Evolutionary conservation across 2,329 filamentous ascomycete species (phyloP).

Genomic region (Cladosporium sp.): DNA sequence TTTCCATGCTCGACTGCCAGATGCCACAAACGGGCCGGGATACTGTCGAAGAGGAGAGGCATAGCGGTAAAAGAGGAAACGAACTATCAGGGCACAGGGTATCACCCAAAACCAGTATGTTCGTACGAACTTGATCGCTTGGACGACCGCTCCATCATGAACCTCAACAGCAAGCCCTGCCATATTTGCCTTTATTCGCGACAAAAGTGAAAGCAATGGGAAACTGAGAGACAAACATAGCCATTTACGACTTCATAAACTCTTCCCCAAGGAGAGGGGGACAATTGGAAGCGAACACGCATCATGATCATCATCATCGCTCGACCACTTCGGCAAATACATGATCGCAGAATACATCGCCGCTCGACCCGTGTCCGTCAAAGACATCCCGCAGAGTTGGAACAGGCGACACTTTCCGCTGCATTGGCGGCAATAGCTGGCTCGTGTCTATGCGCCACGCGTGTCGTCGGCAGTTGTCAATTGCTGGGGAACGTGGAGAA

Average conservation of each 20-base stretch:
- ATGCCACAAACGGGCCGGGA: slow-evolving; percentile 28
- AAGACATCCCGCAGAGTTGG: neutral
- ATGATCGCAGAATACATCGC: too few relatives aligned
- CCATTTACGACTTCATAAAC: too few relatives aligned
- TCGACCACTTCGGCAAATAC: neutral
- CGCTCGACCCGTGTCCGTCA: too few relatives aligned
- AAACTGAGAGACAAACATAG: too few relatives aligned
- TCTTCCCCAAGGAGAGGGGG: neutral
- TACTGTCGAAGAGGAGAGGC: slow-evolving; percentile 26
- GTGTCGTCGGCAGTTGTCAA: slow-evolving; percentile 10
- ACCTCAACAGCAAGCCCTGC: slow-evolving; percentile 10
- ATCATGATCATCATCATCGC: too few relatives aligned
- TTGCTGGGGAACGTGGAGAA: neutral
- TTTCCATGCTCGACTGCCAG: slow-evolving; percentile 29
- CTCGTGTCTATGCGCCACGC: slow-evolving; percentile 10
- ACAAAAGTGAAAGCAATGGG: too few relatives aligned
- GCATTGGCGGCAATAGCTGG: too few relatives aligned
- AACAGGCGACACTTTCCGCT: neutral
- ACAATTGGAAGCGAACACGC: neutral
- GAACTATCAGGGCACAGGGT: slow-evolving; percentile 23
- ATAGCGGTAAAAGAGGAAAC: slow-evolving; percentile 28
- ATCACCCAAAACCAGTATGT: slow-evolving; percentile 21
- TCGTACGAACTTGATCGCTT: slow-evolving; percentile 15
- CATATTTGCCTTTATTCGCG: slow-evolving; percentile 19
- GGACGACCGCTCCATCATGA: slow-evolving; percentile 16